phyloP scores from a whole-genome alignment of 2,329 filamentous ascomycete species.

The Sarocladium oryzae region DNA sequence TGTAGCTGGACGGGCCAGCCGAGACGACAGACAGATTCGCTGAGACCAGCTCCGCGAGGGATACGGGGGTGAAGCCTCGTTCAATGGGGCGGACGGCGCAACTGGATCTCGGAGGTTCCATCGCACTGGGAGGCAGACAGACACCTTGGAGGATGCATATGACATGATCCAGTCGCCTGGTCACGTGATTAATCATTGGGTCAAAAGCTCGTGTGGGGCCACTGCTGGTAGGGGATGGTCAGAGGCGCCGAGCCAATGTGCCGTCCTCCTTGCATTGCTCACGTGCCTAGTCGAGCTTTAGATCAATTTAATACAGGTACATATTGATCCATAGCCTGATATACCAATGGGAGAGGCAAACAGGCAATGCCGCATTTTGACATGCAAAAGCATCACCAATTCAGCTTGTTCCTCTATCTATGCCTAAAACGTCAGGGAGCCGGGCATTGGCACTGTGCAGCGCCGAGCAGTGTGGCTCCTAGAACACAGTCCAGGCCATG shows the following conservation, averaged over 20 bases:
- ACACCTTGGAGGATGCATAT: too few species aligned
- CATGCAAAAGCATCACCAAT: too few species aligned
- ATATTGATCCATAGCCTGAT: neutral
- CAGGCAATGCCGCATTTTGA: too few species aligned
- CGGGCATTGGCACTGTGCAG: neutral
- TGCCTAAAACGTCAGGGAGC: neutral
- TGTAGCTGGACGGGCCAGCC: neutral
- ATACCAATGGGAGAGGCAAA: neutral
- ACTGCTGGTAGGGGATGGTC: neutral
- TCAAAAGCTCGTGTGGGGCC: constrained; percentile 3
- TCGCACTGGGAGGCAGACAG: too few species aligned
- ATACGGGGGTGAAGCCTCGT: neutral
- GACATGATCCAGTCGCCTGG: neutral
- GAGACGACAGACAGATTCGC: neutral
- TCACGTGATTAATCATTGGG: neutral
- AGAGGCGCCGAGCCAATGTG: neutral
- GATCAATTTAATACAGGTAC: neutral
- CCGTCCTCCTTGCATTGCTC: constrained; percentile 6
- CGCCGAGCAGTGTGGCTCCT: too few species aligned
- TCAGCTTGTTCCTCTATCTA: too few species aligned
- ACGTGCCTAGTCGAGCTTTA: constrained; percentile 1
- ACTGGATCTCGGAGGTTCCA: neutral
- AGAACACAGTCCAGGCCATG: neutral
- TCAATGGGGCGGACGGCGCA: neutral
- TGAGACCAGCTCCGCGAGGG: neutral